phyloP scores from a whole-genome alignment of 768 basidiomycete genomes.

The Mycena haematopus region DNA sequence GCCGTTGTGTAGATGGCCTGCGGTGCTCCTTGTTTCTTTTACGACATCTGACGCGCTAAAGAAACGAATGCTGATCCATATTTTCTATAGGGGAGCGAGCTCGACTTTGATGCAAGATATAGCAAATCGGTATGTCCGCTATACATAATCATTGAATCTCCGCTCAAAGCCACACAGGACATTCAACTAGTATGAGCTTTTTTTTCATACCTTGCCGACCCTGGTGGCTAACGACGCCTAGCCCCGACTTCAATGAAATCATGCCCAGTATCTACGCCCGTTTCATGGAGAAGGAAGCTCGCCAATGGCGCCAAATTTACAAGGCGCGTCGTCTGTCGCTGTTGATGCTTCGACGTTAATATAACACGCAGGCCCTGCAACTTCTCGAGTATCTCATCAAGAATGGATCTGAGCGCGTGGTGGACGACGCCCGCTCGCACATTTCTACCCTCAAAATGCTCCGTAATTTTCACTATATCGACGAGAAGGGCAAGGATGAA shows the following conservation, averaged over 20 bases:
- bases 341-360: not conserved
- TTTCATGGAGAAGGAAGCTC: constrained; percentile 98
- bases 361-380: constrained; percentile 72
- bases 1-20: not conserved
- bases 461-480: constrained; percentile 96
- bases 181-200: constrained; percentile 86
- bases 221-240: constrained; percentile 38
- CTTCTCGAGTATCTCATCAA: constrained; percentile 96
- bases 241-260: constrained; percentile 98
- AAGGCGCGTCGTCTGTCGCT: constrained; percentile 59
- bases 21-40: not conserved
- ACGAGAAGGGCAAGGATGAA: constrained; percentile 98
- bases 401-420: constrained; percentile 96
- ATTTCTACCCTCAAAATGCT: constrained; percentile 97
- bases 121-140: constrained; percentile 77
- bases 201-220: constrained; percentile 10
- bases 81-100: constrained; percentile 82
- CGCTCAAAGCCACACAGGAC: constrained; percentile 59
- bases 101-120: constrained; percentile 99
- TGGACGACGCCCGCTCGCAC: constrained; percentile 96
- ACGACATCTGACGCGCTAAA: not conserved
- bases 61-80: constrained; percentile 18
- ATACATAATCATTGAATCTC: not conserved
- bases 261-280: constrained; percentile 96
- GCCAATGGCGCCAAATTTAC: constrained; percentile 99